Base-by-base conservation (phyloP, 257 asterid genomes). In the Salvia miltiorrhiza region DNA sequence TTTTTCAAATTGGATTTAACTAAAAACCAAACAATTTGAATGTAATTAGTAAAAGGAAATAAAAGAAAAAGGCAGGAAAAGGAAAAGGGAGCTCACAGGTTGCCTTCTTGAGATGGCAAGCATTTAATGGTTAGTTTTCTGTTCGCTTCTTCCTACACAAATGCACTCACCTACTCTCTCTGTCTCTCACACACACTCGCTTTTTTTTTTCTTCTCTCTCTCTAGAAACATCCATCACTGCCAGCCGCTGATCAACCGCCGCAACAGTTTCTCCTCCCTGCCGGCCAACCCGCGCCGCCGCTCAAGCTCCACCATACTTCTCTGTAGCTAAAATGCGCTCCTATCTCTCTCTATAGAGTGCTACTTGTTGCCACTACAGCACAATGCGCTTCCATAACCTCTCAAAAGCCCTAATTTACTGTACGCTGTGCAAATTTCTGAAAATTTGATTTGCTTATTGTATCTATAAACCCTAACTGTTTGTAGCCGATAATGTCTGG, bases 401-500 rank as follows among this genome's bases (percentile, higher is more conserved):
- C n/a, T n/a, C n/a, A n/a, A n/a, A 79, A 74, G 76, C 84, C 87
- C 82, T 74, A 82, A 79, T 74, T 74, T 57, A 48, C 64, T 30
- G 6, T 32, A 35, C 40, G 69, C 73, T 20, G 30, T 49, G 80
- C 65, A 14, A 39, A 44, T 56, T 30, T 66, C 54, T 58, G 69
- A 48, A 17, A 62, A 54, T 53, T 56, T 40, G 40, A 9, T 40
- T 41, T 47, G 33, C 23, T n/a, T 35, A 7, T 58, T 73, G 9
- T 12, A 20, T 41, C 64, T 16, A 11, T 69, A 54, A 75, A 71
- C 73, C 76, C 71, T 56, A 53, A 30, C 68, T 40, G 33, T 47
- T 39, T 20, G 60, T 67, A 56, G 32, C 77, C 59, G 66, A 72
- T 70, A 81, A 93, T 93, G 95, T 90, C 96, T 33, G 96, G 93